A percentile compares a stretch with the other conserved stretches of the same genome.
Evolutionary conservation across 2,329 filamentous ascomycete species (phyloP).

Genomic region (Epichloe aotearoae): DNA sequence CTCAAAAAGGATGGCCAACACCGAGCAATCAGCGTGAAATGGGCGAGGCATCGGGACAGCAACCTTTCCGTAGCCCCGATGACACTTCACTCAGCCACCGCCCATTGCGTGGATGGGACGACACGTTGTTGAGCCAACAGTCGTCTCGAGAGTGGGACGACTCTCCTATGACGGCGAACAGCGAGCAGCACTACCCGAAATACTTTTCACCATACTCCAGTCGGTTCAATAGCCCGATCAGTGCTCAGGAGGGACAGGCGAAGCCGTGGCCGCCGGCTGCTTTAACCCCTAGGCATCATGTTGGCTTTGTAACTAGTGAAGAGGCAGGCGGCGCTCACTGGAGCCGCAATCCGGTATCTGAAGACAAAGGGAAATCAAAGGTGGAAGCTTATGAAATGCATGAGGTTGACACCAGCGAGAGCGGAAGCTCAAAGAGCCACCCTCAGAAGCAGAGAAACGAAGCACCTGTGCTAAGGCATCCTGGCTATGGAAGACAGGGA

Average conservation of each 20-base stretch:
- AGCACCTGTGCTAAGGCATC: slow-evolving; percentile 32
- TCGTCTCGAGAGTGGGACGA: slow-evolving; percentile 40
- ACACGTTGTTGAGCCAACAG: slow-evolving; percentile 41
- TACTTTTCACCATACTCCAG: slow-evolving; percentile 49
- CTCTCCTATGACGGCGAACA: slow-evolving; percentile 32
- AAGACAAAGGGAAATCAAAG: slow-evolving; percentile 29
- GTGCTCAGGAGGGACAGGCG: slow-evolving; percentile 23
- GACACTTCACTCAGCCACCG: slow-evolving; percentile 42
- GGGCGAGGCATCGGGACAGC: slow-evolving; percentile 17
- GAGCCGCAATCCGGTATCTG: background rate
- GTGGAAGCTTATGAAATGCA: slow-evolving; percentile 36
- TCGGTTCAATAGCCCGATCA: slow-evolving; percentile 45
- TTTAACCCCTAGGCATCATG: slow-evolving; percentile 7
- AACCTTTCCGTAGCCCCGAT: slow-evolving; percentile 6
- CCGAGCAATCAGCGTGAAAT: slow-evolving; percentile 14
- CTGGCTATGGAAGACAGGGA: slow-evolving; percentile 29
- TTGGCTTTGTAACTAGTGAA: slow-evolving; percentile 8
- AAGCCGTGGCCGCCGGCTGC: slow-evolving; percentile 23
- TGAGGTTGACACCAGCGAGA: slow-evolving; percentile 15
- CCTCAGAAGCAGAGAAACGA: slow-evolving; percentile 12
- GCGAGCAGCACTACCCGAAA: slow-evolving; percentile 26
- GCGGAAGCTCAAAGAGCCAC: slow-evolving; percentile 13
- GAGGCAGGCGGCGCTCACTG: background rate
- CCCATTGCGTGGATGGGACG: slow-evolving; percentile 39
- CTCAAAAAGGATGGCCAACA: slow-evolving; percentile 28